Evolutionary conservation across 2,329 filamentous ascomycete genomes (phyloP).

Genomic region (Hypoxylon rubiginosum): DNA sequence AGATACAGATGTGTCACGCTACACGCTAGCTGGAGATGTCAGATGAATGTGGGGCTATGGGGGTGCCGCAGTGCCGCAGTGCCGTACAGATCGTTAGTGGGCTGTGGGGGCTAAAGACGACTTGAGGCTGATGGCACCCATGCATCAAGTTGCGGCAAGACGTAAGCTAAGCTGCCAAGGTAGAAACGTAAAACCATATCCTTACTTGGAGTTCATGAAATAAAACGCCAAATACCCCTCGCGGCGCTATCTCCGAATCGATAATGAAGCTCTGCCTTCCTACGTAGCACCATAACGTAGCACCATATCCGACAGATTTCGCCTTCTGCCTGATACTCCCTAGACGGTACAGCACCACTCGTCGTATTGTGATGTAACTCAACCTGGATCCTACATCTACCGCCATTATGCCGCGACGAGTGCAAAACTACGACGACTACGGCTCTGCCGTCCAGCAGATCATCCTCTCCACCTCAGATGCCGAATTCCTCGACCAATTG

Average conservation of each 20-base stretch:
- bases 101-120: constrained; percentile 9
- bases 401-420: constrained; percentile 48
- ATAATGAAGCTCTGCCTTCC: constrained; percentile 21
- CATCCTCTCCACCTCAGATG: constrained; percentile 89
- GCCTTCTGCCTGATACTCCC: constrained; percentile 3
- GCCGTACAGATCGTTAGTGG: not conserved
- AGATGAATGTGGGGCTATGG: constrained; percentile 3
- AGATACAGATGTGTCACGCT: not conserved
- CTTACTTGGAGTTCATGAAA: not conserved
- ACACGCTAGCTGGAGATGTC: not conserved
- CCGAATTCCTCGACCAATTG: constrained; percentile 94
- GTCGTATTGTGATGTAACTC: constrained; percentile 20
- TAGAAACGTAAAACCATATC: not conserved
- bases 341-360: not conserved
- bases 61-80: not conserved
- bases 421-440: constrained; percentile 54
- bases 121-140: constrained; percentile 3
- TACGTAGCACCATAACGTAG: constrained; percentile 12
- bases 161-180: no score
- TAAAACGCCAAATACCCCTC: not conserved
- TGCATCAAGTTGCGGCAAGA: not conserved
- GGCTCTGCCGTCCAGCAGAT: constrained; percentile 72
- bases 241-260: not conserved
- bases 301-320: constrained; percentile 11
- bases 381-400: not conserved